Evolutionary conservation across 73 alveolate species (phyloP).

Genomic region (Paramecium sonneborni): DNA sequence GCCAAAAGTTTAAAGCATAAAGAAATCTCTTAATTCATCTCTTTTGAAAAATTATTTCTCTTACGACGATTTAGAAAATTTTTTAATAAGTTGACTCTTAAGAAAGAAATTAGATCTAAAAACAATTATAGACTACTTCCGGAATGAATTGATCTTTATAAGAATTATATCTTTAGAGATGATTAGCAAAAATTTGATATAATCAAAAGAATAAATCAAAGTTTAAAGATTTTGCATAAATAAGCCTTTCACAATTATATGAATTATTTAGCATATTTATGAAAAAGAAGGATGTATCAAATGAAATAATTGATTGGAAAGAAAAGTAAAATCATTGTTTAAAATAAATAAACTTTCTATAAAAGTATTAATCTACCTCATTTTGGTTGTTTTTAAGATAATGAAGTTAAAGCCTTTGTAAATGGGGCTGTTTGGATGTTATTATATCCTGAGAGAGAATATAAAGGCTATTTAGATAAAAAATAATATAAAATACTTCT

Average conservation of each 20-base stretch:
- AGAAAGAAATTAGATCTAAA: too few relatives aligned
- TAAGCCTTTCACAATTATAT: background rate
- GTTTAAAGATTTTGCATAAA: background rate
- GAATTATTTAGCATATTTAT: background rate
- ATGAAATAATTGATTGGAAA: background rate
- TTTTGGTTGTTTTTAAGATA: background rate
- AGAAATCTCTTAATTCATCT: background rate
- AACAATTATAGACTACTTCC: too few relatives aligned
- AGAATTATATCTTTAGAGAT: background rate
- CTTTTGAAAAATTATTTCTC: background rate
- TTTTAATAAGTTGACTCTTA: background rate
- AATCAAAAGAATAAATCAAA: background rate
- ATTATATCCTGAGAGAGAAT: background rate
- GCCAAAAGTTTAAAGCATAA: too few relatives aligned
- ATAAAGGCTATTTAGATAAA: background rate
- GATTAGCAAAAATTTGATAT: too few relatives aligned
- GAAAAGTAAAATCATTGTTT: background rate
- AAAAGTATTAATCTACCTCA: background rate
- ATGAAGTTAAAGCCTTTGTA: background rate
- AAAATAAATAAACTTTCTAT: too few relatives aligned
- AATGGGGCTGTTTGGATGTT: background rate
- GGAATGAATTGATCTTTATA: too few relatives aligned
- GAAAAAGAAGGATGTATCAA: background rate
- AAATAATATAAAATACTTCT: background rate
- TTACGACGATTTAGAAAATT: background rate